phyloP scores from a whole-genome alignment of 1,284 basidiomycete species.

The Trametes versicolor region DNA sequence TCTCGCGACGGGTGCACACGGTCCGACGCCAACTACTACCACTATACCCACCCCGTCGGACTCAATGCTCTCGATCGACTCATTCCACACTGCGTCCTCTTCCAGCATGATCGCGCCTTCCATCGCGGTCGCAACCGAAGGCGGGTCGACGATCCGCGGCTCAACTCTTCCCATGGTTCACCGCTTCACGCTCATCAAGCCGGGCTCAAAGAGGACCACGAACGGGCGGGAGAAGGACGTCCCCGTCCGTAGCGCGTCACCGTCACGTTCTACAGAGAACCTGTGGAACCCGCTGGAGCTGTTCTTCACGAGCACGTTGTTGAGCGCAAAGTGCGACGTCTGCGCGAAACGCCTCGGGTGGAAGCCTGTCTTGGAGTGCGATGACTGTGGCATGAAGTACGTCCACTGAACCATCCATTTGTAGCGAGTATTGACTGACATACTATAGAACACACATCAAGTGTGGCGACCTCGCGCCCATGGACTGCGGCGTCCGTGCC shows the following conservation, averaged over 20 bases:
- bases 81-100: constrained; percentile 73
- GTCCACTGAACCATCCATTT: constrained; percentile 36
- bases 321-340: constrained; percentile 82
- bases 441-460: constrained; percentile 76
- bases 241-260: constrained; percentile 42
- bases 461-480: constrained; percentile 83
- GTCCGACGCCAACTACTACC: constrained; percentile 35
- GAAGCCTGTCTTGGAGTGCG: constrained; percentile 88
- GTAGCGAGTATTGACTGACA: constrained; percentile 19
- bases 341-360: constrained; percentile 85
- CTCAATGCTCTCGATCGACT: constrained; percentile 70
- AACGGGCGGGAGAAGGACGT: constrained; percentile 22
- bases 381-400: constrained; percentile 84
- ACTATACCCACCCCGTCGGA: constrained; percentile 33
- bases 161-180: constrained; percentile 67
- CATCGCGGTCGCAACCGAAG: constrained; percentile 74
- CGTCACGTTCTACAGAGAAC: constrained; percentile 46
- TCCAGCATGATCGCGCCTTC: constrained; percentile 57
- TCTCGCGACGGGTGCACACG: constrained; percentile 37
- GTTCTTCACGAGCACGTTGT: constrained; percentile 74
- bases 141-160: constrained; percentile 70
- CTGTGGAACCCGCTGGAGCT: constrained; percentile 82
- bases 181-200: constrained; percentile 87
- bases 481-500: constrained; percentile 74
- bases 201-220: constrained; percentile 62